These are phyloP conservation scores for Penicillium cosmopolitanum DNA, from an alignment of 495 filamentous ascomycete genomes.

Conservation along the genomic window DNA sequence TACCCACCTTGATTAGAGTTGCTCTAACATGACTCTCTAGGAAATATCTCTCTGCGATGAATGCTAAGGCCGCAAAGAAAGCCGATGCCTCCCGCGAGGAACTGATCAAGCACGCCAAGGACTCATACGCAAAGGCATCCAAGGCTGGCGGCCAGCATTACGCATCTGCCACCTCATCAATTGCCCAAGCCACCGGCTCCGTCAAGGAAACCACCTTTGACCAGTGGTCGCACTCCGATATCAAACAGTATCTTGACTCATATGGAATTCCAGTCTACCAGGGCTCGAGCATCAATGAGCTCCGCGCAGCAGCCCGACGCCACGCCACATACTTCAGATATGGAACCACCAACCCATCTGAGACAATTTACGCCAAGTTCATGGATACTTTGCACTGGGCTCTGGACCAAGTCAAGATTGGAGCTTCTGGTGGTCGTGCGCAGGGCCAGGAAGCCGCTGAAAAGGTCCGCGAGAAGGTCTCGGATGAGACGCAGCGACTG, in stretches of 20 bases:
- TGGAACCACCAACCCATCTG: constrained; percentile 67
- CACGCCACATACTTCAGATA: constrained; percentile 78
- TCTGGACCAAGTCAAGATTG: constrained; percentile 60
- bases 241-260: constrained; percentile 80
- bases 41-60: constrained; percentile 69
- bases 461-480: constrained; percentile 40
- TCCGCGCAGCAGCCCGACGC: constrained; percentile 68
- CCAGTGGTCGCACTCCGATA: constrained; percentile 78
- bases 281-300: constrained; percentile 66
- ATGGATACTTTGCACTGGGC: constrained; percentile 64
- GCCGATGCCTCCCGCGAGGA: constrained; percentile 71
- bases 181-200: constrained; percentile 67
- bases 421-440: constrained; percentile 66
- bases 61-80: constrained; percentile 68
- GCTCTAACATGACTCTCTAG: constrained; percentile 31
- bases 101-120: constrained; percentile 70
- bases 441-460: constrained; percentile 57
- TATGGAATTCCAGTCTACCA: constrained; percentile 77
- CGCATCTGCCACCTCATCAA: constrained; percentile 74
- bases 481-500: constrained; percentile 31
- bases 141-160: constrained; percentile 67
- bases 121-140: constrained; percentile 71
- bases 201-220: constrained; percentile 76
- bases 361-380: constrained; percentile 67
- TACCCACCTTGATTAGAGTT: constrained; percentile 4